Percentiles rank a stretch among this genome's conserved stretches.
These are phyloP conservation scores for Warburgia ugandensis DNA, from an alignment of 164 flowering plant species.

Conservation along the genomic window DNA sequence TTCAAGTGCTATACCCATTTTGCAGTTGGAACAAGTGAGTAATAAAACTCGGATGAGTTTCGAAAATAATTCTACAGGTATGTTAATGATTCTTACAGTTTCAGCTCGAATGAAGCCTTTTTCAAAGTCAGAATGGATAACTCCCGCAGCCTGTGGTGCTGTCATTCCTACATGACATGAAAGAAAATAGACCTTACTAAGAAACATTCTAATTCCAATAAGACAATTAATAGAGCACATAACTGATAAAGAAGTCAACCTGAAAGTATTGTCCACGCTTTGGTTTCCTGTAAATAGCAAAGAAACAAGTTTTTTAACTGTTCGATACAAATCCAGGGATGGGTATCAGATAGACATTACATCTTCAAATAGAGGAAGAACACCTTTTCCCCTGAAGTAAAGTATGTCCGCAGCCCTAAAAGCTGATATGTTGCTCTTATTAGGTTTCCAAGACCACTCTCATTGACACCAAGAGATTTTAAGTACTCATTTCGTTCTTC, in stretches of 20 bases:
- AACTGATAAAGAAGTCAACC: slow-evolving; percentile 39
- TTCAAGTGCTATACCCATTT: not conserved
- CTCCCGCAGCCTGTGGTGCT: slow-evolving; percentile 99
- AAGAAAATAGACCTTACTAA: not conserved
- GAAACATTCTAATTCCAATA: not conserved
- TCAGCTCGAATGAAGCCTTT: slow-evolving; percentile 97
- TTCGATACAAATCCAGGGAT: not conserved
- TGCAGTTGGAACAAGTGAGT: too few species aligned
- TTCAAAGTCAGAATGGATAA: slow-evolving; percentile 97
- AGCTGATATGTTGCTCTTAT: slow-evolving; percentile 80
- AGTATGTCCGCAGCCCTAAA: slow-evolving; percentile 82
- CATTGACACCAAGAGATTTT: slow-evolving; percentile 76
- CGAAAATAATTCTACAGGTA: too few species aligned
- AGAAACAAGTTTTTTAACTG: slow-evolving; percentile 1
- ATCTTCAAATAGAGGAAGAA: not conserved
- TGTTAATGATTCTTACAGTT: slow-evolving; percentile 50
- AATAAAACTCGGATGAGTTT: too few species aligned
- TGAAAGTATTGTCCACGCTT: slow-evolving; percentile 95
- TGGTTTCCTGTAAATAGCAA: slow-evolving; percentile 64
- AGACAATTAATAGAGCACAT: not conserved
- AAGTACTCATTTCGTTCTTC: slow-evolving; percentile 80
- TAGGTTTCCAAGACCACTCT: slow-evolving; percentile 95
- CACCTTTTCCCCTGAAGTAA: slow-evolving; percentile 97
- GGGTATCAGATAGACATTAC: not conserved
- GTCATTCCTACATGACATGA: slow-evolving; percentile 68